These are phyloP conservation scores for Luffa aegyptiaca DNA, from an alignment of 306 rosid species.

Conservation along the genomic window DNA sequence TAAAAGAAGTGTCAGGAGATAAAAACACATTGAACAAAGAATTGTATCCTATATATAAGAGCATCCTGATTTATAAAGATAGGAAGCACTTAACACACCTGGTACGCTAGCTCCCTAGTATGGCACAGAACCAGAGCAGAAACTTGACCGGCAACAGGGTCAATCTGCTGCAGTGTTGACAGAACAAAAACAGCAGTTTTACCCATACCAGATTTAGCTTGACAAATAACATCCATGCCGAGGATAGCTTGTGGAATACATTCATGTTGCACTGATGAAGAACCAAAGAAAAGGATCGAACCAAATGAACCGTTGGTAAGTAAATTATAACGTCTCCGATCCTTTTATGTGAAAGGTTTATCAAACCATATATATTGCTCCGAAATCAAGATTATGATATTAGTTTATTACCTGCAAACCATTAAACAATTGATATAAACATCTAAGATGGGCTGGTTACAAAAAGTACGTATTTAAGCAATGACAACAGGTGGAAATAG, in stretches of 20 bases:
- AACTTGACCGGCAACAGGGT: slow-evolving; percentile 92
- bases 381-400: slow-evolving; percentile 53
- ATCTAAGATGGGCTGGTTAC: neutral
- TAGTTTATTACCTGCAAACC: slow-evolving; percentile 67
- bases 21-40: neutral
- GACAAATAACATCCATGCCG: slow-evolving; percentile 98
- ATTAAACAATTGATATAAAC: neutral
- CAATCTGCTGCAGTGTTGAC: slow-evolving; percentile 91
- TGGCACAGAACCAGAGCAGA: slow-evolving; percentile 93
- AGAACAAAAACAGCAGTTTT: slow-evolving; percentile 98
- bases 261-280: slow-evolving; percentile 97
- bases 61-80: neutral
- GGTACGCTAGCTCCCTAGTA: slow-evolving; percentile 93
- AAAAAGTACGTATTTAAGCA: neutral
- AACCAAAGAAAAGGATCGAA: slow-evolving; percentile 65
- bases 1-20: neutral
- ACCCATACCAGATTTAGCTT: slow-evolving; percentile 99
- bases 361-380: slow-evolving; percentile 54
- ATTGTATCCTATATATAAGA: neutral
- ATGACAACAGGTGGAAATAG: neutral
- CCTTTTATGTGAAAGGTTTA: slow-evolving; percentile 53
- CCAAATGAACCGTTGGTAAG: slow-evolving; percentile 71
- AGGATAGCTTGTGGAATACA: slow-evolving; percentile 99
- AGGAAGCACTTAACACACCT: slow-evolving; percentile 32
- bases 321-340: slow-evolving; percentile 54